Evolutionary conservation across 2,329 filamentous ascomycete species (phyloP).

Genomic region (Pseudopithomyces chartarum): DNA sequence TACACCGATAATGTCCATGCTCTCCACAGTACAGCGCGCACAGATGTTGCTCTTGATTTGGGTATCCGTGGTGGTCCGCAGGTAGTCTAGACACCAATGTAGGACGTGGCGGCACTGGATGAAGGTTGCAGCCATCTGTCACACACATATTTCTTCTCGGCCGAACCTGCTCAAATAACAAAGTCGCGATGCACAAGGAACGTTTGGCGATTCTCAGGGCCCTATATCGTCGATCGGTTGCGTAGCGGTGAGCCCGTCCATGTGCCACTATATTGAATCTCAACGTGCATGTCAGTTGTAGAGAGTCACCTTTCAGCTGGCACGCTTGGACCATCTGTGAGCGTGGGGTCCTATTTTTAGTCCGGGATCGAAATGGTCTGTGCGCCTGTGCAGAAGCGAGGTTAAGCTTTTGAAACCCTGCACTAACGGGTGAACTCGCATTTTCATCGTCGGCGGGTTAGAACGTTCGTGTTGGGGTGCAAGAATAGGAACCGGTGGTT

Average conservation of each 20-base stretch:
- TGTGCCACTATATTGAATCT: too few species aligned
- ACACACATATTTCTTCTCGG: background rate
- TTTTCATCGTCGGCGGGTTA: background rate
- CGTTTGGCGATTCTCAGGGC: background rate
- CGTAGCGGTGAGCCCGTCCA: too few species aligned
- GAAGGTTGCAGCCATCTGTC: background rate
- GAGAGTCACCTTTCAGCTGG: background rate
- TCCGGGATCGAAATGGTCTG: background rate
- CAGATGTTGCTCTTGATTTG: background rate
- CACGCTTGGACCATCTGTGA: background rate
- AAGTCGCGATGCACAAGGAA: background rate
- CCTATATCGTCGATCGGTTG: too few species aligned
- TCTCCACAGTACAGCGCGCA: background rate
- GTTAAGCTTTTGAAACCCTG: constrained; percentile 7
- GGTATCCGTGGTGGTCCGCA: background rate
- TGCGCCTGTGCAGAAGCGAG: background rate
- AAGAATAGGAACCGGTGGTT: background rate
- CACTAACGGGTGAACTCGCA: background rate
- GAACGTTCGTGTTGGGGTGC: background rate
- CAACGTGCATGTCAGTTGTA: too few species aligned
- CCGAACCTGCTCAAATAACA: background rate
- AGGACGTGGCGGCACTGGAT: background rate
- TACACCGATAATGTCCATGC: background rate
- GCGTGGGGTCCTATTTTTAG: background rate
- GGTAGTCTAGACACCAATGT: background rate